Evolutionary conservation across 2,329 filamentous ascomycete genomes (phyloP).

Genomic region (Aspergillus hiratsukae): DNA sequence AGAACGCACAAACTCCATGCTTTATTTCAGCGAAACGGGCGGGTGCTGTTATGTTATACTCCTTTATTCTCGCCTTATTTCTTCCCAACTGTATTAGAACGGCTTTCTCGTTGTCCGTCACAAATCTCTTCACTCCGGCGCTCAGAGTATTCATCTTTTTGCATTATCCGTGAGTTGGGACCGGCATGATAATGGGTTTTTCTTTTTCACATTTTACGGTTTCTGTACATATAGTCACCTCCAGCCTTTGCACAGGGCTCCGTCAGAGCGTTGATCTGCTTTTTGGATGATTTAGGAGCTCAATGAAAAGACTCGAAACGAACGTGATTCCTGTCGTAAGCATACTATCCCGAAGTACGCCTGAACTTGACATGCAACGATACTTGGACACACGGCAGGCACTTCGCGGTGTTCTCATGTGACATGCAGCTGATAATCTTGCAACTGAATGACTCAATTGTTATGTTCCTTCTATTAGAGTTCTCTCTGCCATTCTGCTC

Average conservation of each 20-base stretch:
- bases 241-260: constrained; percentile 18
- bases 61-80: constrained; percentile 18
- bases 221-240: constrained; percentile 43
- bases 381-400: not conserved
- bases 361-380: not conserved
- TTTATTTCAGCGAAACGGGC: constrained; percentile 24
- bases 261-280: constrained; percentile 9
- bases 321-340: not conserved
- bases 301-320: constrained; percentile 6
- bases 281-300: constrained; percentile 28
- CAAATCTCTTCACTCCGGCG: constrained; percentile 43
- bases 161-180: constrained; percentile 40
- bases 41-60: constrained; percentile 20
- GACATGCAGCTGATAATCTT: too few relatives aligned
- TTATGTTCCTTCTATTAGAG: not conserved
- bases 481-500: not conserved
- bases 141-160: constrained; percentile 35
- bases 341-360: not conserved
- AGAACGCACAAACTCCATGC: constrained; percentile 23
- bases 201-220: constrained; percentile 27
- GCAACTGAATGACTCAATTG: not conserved
- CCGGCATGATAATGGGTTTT: constrained; percentile 39
- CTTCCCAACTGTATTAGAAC: constrained; percentile 37
- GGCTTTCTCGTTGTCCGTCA: constrained; percentile 22
- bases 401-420: too few relatives aligned